Conservation (phyloP, 2,329 filamentous ascomycete species). For the Calonectria pseudoreteaudii region DNA sequence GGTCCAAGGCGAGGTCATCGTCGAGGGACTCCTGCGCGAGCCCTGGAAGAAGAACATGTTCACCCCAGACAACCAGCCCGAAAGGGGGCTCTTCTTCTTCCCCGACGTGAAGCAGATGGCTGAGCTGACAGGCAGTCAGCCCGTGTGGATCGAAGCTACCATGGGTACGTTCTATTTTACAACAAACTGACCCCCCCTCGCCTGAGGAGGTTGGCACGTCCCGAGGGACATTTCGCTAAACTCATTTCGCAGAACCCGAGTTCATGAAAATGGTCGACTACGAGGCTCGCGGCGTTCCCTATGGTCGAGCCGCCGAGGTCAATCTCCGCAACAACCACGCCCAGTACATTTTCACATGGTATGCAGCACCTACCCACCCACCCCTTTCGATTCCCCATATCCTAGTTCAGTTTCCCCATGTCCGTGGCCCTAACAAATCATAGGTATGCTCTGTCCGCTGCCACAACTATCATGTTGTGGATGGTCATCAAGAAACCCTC, state of each 20-base stretch:
- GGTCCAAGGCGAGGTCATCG: conserved; percentile 76
- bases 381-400: neutral
- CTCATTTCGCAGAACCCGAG: conserved; percentile 73
- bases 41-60: conserved; percentile 99
- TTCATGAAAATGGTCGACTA: conserved; percentile 81
- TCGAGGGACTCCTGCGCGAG: conserved; percentile 87
- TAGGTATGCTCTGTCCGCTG: conserved; percentile 87
- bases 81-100: conserved; percentile 91
- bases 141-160: conserved; percentile 95
- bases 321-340: conserved; percentile 96
- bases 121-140: conserved; percentile 80
- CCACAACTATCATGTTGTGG: conserved; percentile 95
- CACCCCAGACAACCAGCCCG: conserved; percentile 88
- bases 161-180: conserved; percentile 74
- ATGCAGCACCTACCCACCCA: conserved; percentile 53
- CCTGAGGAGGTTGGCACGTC: neutral
- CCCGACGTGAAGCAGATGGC: conserved; percentile 96
- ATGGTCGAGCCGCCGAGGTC: conserved; percentile 88
- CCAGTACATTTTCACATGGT: conserved; percentile 99
- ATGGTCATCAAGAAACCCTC: conserved; percentile 93
- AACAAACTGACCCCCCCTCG: neutral
- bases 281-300: conserved; percentile 84
- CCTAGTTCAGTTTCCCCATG: neutral
- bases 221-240: conserved; percentile 20
- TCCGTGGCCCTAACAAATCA: conserved; percentile 6